Conservation (phyloP, 495 filamentous ascomycete species). For the Neurospora sp. region DNA sequence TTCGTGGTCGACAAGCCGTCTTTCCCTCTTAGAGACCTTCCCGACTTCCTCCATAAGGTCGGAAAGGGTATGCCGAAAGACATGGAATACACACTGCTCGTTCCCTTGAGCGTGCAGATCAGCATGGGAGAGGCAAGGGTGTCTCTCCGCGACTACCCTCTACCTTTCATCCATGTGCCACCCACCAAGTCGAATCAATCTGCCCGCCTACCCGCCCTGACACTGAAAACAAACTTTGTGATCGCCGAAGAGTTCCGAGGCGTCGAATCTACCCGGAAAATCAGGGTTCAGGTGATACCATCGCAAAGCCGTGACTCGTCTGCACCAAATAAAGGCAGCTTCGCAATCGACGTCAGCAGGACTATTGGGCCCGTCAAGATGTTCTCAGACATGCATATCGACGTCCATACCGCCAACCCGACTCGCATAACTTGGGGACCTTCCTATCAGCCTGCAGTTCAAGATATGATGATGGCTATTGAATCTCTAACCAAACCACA, state of each 20-base stretch:
- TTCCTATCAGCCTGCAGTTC: conserved; percentile 95
- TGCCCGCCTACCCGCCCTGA: conserved; percentile 68
- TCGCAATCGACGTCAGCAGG: conserved; percentile 75
- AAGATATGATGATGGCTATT: conserved; percentile 99
- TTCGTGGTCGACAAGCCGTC: conserved; percentile 86
- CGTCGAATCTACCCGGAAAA: conserved; percentile 63
- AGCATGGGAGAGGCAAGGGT: conserved; percentile 86
- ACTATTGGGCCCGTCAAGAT: conserved; percentile 94
- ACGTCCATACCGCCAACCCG: conserved; percentile 84
- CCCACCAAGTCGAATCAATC: conserved; percentile 71
- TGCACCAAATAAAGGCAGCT: conserved; percentile 43
- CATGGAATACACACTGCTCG: conserved; percentile 77
- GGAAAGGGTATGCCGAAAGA: conserved; percentile 93
- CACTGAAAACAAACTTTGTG: conserved; percentile 85
- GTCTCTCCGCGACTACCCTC: conserved; percentile 81
- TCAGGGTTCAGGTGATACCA: conserved; percentile 79
- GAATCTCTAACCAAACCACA: conserved; percentile 95
- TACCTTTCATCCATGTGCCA: conserved; percentile 87
- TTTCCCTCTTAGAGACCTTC: conserved; percentile 71
- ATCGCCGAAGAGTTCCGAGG: conserved; percentile 89
- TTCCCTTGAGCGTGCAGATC: conserved; percentile 83
- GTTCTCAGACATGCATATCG: conserved; percentile 81
- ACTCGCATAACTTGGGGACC: conserved; percentile 95
- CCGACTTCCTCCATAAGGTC: conserved; percentile 72
- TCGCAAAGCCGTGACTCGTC: conserved; percentile 34